phyloP scores from a whole-genome alignment of 2,329 filamentous ascomycete genomes.

The Cyclaneusma minus region DNA sequence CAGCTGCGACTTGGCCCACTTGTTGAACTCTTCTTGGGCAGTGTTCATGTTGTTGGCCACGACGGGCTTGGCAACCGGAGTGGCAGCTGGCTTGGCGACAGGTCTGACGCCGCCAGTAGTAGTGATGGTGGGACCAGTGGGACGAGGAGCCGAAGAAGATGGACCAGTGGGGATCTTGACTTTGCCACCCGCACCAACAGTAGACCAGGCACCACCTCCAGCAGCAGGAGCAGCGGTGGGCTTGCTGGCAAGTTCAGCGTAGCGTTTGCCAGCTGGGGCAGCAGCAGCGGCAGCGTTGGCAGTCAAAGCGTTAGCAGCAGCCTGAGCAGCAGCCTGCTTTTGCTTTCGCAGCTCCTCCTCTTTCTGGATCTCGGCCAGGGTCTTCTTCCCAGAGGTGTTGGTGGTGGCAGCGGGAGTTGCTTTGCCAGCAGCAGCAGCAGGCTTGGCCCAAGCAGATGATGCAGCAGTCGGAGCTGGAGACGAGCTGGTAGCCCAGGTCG shows the following conservation, averaged over 20 bases:
- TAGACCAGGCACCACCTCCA: conserved; percentile 64
- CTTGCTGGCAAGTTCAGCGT: conserved; percentile 88
- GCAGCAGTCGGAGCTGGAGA: conserved; percentile 14
- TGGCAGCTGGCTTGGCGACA: conserved; percentile 5
- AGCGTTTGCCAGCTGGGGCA: conserved; percentile 56
- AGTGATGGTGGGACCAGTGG: conserved; percentile 21
- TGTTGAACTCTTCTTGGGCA: conserved; percentile 83
- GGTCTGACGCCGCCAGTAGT: conserved; percentile 10
- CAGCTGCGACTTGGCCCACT: conserved; percentile 75
- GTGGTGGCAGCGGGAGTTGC: conserved; percentile 17
- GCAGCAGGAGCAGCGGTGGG: conserved; percentile 25
- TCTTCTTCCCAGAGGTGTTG: conserved; percentile 55
- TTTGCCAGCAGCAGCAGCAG: conserved; percentile 22
- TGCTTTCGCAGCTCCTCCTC: conserved; percentile 88
- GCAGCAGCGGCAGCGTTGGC: conserved; percentile 25
- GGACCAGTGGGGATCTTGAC: conserved; percentile 57
- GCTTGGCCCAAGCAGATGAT: conserved; percentile 31
- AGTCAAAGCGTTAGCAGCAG: conserved; percentile 23
- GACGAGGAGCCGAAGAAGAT: conserved; percentile 28
- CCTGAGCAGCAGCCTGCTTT: conserved; percentile 37
- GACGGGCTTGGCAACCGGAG: conserved; percentile 31
- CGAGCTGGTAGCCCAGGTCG: conserved; percentile 52
- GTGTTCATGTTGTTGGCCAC: conserved; percentile 31
- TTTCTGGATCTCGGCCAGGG: conserved; percentile 86
- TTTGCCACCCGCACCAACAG: conserved; percentile 87